Evolutionary conservation across 208 protist species (phyloP).

Genomic region (Crithidia expoeki): DNA sequence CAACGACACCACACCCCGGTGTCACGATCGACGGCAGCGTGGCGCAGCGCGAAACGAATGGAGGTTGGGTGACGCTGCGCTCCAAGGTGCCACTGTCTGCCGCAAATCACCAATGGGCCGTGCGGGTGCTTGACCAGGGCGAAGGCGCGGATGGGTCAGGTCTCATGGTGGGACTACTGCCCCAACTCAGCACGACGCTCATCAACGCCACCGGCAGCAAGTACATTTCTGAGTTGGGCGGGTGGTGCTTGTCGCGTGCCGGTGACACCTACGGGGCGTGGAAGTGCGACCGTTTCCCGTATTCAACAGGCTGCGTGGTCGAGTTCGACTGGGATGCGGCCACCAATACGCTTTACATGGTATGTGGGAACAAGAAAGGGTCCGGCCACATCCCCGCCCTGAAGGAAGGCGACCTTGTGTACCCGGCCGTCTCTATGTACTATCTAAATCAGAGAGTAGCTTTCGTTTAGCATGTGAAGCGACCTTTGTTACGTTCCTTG

Average conservation of each 20-base stretch:
- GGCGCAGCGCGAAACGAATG: constrained; percentile 85
- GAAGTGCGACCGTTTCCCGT: constrained; percentile 89
- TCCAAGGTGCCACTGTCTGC: constrained; percentile 63
- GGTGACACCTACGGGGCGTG: constrained; percentile 89
- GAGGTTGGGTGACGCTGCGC: constrained; percentile 91
- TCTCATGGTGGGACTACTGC: constrained; percentile 90
- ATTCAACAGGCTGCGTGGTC: constrained; percentile 86
- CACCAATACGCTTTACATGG: constrained; percentile 79
- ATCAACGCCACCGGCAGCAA: constrained; percentile 76
- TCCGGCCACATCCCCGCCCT: constrained; percentile 77
- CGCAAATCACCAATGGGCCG: constrained; percentile 86
- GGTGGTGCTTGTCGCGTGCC: constrained; percentile 89
- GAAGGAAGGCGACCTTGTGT: constrained; percentile 71
- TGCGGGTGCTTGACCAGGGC: constrained; percentile 89
- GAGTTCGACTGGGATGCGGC: constrained; percentile 90
- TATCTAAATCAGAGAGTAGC: constrained; percentile 91
- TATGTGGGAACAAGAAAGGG: constrained; percentile 76
- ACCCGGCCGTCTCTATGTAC: constrained; percentile 91
- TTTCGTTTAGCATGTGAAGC: constrained; percentile 85
- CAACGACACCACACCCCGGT: constrained; percentile 79
- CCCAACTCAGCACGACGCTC: constrained; percentile 50
- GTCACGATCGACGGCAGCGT: constrained; percentile 72
- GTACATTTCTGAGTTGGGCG: constrained; percentile 91
- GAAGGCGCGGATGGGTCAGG: constrained; percentile 88
- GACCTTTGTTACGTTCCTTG: no score